Conservation (phyloP, 148 eudicot genomes). For the Chenopodium formosanum region DNA sequence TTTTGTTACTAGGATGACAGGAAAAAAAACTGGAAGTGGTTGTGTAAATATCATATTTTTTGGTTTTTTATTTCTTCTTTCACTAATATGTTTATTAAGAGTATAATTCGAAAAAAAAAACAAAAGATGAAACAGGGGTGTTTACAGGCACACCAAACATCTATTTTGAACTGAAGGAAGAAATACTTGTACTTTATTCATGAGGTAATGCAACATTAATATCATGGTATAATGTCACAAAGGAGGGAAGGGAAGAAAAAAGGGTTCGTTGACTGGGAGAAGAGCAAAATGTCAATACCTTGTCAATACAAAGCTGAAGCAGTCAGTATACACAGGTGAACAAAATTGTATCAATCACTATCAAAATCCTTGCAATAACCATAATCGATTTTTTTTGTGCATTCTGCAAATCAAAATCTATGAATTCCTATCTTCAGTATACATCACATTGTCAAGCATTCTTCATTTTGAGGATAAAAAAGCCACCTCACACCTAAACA, state of each 20-base stretch:
- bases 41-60: constrained; percentile 27
- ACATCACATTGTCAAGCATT: constrained; percentile 14
- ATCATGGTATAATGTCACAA: background rate
- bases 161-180: background rate
- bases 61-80: constrained; percentile 1
- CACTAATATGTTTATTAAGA: background rate
- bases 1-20: background rate
- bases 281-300: constrained; percentile 21
- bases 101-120: background rate
- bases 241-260: background rate
- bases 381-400: constrained; percentile 17
- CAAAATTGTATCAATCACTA: constrained; percentile 24
- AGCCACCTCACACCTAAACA: constrained; percentile 11
- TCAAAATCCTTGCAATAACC: constrained; percentile 24
- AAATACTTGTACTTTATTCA: background rate
- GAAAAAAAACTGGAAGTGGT: background rate
- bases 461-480: constrained; percentile 10
- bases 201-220: background rate
- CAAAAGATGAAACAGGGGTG: background rate
- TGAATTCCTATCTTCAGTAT: constrained; percentile 15
- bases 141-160: background rate
- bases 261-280: constrained; percentile 3
- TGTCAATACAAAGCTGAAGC: constrained; percentile 18
- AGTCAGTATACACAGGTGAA: constrained; percentile 22
- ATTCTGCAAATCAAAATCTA: constrained; percentile 25